Base-by-base conservation (phyloP, 768 basidiomycete genomes). In the Erythrobasidium yunnanense region DNA sequence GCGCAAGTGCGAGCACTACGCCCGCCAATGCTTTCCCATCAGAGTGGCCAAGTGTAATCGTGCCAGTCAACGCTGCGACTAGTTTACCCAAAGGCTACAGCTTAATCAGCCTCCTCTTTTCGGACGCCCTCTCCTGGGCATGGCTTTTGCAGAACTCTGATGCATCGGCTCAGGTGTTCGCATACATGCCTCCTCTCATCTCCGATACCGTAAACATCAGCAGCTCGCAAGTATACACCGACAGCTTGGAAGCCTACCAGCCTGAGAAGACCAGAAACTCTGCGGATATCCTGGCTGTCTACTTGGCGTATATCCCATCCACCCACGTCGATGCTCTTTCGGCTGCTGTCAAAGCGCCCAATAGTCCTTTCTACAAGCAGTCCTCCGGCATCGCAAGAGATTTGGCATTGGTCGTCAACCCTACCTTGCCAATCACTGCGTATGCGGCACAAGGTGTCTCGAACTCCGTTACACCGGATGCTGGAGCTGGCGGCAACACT, bases 161-260 rank as follows among this genome's bases (percentile, higher is more conserved):
- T 58, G 81, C 87, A 0, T 79, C 83, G 1, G 84, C 81, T 50
- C 88, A 96, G 77, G 79, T 97, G 42, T 87, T 96, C 72, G 83
- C 81, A 15, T 85, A 80, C 72, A 77, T 85, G 60, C 88, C 89
- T 0, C 27, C 72, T 0, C 73, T 84, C 63, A 70, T 86, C 55
- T 67, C 78, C 34, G 72, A 73, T 1, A 79, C 84, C 2, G 78
- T 86, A 33, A 71, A 70, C 30, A 76, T 84, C 22, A 20, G 60
- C 56, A 23, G 79, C 2, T 30, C 49, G 15, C 46, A 78, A 0
- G 79, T 85, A 32, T 70, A 77, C 69, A 81, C 80, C 18, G 81
- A 80, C 70, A 85, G 83, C 1, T 76, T 95, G 50, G 79, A 83
- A 70, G 88, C 86, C 1, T 87, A 83, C 71, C 78, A 85, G 35